These are phyloP conservation scores for Eragrostis curvula DNA, from an alignment of 176 grass and related monocot genomes.

Conservation along the genomic window DNA sequence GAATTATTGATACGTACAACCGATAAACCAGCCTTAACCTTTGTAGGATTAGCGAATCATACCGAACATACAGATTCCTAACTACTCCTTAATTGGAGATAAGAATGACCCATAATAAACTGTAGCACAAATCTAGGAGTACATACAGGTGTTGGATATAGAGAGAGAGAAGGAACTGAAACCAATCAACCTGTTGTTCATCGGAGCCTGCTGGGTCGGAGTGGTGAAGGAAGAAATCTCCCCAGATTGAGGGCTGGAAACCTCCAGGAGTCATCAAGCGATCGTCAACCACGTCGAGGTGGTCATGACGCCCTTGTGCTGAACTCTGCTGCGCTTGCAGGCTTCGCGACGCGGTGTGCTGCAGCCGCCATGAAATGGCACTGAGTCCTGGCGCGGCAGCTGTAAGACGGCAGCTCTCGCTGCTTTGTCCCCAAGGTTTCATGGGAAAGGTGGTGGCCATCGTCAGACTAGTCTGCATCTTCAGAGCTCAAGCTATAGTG, in stretches of 20 bases:
- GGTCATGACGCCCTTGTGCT: not conserved
- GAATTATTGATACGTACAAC: no score
- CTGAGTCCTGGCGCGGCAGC: not conserved
- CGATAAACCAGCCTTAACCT: no score
- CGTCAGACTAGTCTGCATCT: not conserved
- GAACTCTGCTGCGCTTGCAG: not conserved
- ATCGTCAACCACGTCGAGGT: not conserved
- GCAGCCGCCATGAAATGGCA: not conserved
- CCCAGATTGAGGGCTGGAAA: slow-evolving; percentile 31
- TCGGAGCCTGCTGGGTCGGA: not conserved
- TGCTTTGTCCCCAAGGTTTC: not conserved
- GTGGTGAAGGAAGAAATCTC: slow-evolving; percentile 35
- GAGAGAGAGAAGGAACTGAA: no score
- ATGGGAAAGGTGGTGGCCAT: not conserved
- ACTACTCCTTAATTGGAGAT: no score
- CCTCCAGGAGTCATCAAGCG: not conserved
- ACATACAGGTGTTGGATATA: not conserved
- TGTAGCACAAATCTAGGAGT: not conserved
- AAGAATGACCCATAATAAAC: no score
- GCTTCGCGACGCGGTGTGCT: not conserved
- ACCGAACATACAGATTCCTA: no score
- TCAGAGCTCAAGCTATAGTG: no score
- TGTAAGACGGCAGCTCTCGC: not conserved
- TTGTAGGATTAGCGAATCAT: no score
- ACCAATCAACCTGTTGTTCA: not conserved